Evolutionary conservation across 2,329 filamentous ascomycete species (phyloP), one percentile per base, ranked within the genome.

Genomic region (Aspergillus fumigatiaffinis): DNA sequence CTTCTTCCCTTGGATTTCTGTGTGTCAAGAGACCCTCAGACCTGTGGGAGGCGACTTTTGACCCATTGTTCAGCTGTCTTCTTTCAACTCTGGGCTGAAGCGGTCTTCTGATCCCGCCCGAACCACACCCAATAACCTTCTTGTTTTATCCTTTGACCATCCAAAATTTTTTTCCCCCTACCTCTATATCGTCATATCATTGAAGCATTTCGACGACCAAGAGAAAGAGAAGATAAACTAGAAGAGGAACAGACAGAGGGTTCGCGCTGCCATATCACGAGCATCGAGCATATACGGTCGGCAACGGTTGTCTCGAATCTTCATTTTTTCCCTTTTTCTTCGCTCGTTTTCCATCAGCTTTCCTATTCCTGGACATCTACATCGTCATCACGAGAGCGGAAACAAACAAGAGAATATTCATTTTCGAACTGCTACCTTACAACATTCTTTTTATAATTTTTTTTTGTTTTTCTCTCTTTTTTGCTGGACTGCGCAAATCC

Each of bases 11-110:
- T 55, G 51, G 52, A 48, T 55, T 49, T 58, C 57, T 61, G 60
- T 63, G 64, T 59, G 64, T 60, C 63, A 60, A 54, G 60, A 50
- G 51, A 46, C 57, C 53, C 52, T 56, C 57, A 44, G 29, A 20
- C 44, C 47, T 17, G 32, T 38, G 32, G 59, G 58, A 65, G 64
- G 61, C 60, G 60, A 64, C 56, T 58, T 57, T 56, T 60, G 64
- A 63, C 63, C 64, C 64, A 66, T 66, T 60, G 50, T 64, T 66
- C 64, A 66, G 64, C 64, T 66, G 61, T 60, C 50, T 57, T 66
- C 63, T 65, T 48, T 46, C 53, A 50, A 14, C 49, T 21, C 50
- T 41, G 54, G 61, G 56, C 57, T 61, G 59, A 55, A 55, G 58
- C 61, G 51, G 57, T 57, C 54, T 52, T 64, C 57, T 49, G 44